Evolutionary conservation across 2,329 filamentous ascomycete genomes (phyloP), one percentile per base, ranked within the genome.

Genomic region (Talaromyces sp.): DNA sequence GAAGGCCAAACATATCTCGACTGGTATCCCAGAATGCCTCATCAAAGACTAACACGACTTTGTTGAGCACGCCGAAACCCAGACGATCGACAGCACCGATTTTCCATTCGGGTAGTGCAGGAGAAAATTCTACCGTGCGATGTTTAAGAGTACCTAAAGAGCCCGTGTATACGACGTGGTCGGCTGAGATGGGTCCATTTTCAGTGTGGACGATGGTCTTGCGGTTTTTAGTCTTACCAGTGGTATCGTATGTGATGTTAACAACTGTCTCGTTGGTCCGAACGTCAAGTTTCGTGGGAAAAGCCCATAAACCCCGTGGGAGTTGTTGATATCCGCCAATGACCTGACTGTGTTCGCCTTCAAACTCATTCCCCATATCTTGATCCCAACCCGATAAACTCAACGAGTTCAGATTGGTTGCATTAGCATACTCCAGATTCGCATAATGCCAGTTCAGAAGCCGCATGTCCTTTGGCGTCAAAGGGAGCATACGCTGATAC

Each of bases 381-480:
- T 99, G 91, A 72, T 99, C 95, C 90, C 95, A 97, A 0, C 92
- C 87, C 7, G 87, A 85, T 13, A 99, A 83, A 71, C 93, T 97
- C 17, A 99, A 82, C 62, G 89, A 88, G 63, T 89, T 87, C 56
- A 96, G 85, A 63, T 91, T 95, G 1, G 87, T 89, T 1, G 94
- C 94, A 71, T 97, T 99, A 62, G 93, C 95, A 70, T 99, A 99
- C 73, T 99, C 94, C 13, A 99, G 81, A 69, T 99, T 99, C 63
- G 95, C 95, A 71, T 97, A 89, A 73, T 99, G 95, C 94, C 94
- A 99, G 69, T 97, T 99, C 67, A 97, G 82, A 15, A 99, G 79
- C 46, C 94, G 85, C 73, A 96, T 87, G 67, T 99, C 94, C 69
- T 91, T 89, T 1, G 92, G 84, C 13, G 86, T 89, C 54, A 99